Conservation (phyloP, 805 yeast genomes). For the Dipodascopsis uninucleata region DNA sequence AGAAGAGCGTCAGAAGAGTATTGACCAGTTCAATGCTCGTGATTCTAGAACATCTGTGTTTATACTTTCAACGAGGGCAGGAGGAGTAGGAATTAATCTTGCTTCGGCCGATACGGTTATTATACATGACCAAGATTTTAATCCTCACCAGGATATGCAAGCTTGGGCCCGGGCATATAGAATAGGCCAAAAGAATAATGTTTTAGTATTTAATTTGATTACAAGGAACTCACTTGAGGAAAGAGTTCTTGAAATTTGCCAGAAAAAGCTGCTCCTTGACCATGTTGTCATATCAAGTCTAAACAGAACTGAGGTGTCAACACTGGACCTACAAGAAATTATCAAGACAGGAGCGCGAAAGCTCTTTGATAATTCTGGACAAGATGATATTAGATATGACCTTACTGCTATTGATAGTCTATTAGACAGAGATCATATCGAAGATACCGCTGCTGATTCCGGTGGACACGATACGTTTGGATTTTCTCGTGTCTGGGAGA, state of each 20-base stretch:
- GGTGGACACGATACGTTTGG: slow-evolving; percentile 6
- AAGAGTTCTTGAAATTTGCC: slow-evolving; percentile 74
- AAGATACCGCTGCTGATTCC: not conserved
- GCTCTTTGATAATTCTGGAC: slow-evolving; percentile 42
- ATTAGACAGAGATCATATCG: slow-evolving; percentile 51
- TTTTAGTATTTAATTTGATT: slow-evolving; percentile 48
- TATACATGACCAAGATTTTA: slow-evolving; percentile 90
- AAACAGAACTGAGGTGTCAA: slow-evolving; percentile 74
- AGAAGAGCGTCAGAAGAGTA: slow-evolving; percentile 58
- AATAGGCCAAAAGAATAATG: slow-evolving; percentile 84
- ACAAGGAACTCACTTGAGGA: slow-evolving; percentile 65
- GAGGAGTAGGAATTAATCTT: slow-evolving; percentile 87
- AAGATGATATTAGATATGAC: slow-evolving; percentile 55
- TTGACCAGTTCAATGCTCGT: slow-evolving; percentile 47
- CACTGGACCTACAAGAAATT: slow-evolving; percentile 43
- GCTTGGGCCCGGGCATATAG: slow-evolving; percentile 94
- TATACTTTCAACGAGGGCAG: slow-evolving; percentile 82
- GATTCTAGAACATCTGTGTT: slow-evolving; percentile 48
- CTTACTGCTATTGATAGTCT: slow-evolving; percentile 69
- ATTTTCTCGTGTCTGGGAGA: slow-evolving; percentile 20
- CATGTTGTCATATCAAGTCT: slow-evolving; percentile 83
- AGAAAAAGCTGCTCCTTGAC: slow-evolving; percentile 86
- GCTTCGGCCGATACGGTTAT: slow-evolving; percentile 85
- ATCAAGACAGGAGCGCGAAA: slow-evolving; percentile 56
- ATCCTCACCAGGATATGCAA: slow-evolving; percentile 93